Evolutionary conservation across 2,329 filamentous ascomycete species (phyloP).

Genomic region (Helotiales sp.): DNA sequence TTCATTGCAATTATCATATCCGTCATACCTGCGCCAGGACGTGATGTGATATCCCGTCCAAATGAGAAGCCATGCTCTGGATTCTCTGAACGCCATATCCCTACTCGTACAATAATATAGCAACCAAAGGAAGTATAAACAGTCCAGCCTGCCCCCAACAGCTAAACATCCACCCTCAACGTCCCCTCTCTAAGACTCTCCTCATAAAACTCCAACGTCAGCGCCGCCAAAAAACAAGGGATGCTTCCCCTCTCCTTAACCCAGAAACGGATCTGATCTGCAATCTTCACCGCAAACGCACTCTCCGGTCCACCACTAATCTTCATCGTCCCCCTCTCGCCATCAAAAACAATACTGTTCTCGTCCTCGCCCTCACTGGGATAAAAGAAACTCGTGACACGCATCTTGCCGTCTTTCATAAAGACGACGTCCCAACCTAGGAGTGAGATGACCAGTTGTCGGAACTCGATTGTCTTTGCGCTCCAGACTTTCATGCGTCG

Average conservation of each 20-base stretch:
- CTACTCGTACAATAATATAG: not conserved
- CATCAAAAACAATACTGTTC: constrained; percentile 83
- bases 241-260: constrained; percentile 93
- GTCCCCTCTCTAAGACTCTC: constrained; percentile 49
- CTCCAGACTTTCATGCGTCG: constrained; percentile 93
- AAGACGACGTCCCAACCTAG: constrained; percentile 96
- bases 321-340: constrained; percentile 97
- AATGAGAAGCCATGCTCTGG: not conserved
- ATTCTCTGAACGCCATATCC: not conserved
- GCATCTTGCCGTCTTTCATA: constrained; percentile 94
- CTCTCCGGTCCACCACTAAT: constrained; percentile 88
- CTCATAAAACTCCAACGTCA: constrained; percentile 94
- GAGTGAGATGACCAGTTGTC: constrained; percentile 89
- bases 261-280: constrained; percentile 91
- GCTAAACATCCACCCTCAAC: constrained; percentile 28
- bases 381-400: constrained; percentile 85
- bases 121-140: constrained; percentile 11
- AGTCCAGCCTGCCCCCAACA: not conserved
- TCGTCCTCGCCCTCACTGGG: constrained; percentile 68
- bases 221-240: constrained; percentile 86
- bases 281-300: constrained; percentile 83
- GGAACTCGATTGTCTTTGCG: constrained; percentile 90
- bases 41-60: not conserved
- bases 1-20: constrained; percentile 6
- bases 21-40: not conserved